These are phyloP conservation scores for Westerdykella sp. DNA, from an alignment of 2,329 filamentous ascomycete genomes.

Conservation along the genomic window DNA sequence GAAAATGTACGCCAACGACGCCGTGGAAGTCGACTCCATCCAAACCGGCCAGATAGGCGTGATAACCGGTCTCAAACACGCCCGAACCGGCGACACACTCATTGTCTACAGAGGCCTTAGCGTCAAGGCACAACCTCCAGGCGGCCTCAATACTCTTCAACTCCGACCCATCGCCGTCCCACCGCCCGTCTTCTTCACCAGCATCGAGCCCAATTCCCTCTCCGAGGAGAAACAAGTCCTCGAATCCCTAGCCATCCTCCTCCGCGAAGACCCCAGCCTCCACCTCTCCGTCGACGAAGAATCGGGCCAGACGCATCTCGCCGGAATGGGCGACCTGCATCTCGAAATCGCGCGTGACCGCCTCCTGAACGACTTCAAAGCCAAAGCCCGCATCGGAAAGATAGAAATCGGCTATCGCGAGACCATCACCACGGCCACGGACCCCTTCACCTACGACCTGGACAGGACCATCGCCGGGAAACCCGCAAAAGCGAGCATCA, in stretches of 20 bases:
- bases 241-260: slow-evolving; percentile 66
- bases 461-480: slow-evolving; percentile 78
- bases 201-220: slow-evolving; percentile 73
- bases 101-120: slow-evolving; percentile 63
- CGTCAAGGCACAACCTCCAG: slow-evolving; percentile 57
- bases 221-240: slow-evolving; percentile 75
- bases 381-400: slow-evolving; percentile 73
- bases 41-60: slow-evolving; percentile 88
- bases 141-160: slow-evolving; percentile 66
- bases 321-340: slow-evolving; percentile 94
- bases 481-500: slow-evolving; percentile 69
- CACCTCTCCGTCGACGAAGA: slow-evolving; percentile 80
- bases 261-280: slow-evolving; percentile 88
- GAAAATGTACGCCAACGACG: slow-evolving; percentile 84
- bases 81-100: slow-evolving; percentile 90
- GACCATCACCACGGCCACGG: slow-evolving; percentile 56
- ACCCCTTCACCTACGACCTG: slow-evolving; percentile 56
- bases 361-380: slow-evolving; percentile 83
- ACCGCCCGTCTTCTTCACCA: slow-evolving; percentile 93
- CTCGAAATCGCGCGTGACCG: slow-evolving; percentile 87
- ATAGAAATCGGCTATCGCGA: slow-evolving; percentile 97
- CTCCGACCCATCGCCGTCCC: slow-evolving; percentile 84
- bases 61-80: slow-evolving; percentile 79
- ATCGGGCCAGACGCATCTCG: slow-evolving; percentile 85
- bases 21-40: slow-evolving; percentile 75